phyloP scores from a whole-genome alignment of 805 yeast genomes.

The Teunomyces panamensis region DNA sequence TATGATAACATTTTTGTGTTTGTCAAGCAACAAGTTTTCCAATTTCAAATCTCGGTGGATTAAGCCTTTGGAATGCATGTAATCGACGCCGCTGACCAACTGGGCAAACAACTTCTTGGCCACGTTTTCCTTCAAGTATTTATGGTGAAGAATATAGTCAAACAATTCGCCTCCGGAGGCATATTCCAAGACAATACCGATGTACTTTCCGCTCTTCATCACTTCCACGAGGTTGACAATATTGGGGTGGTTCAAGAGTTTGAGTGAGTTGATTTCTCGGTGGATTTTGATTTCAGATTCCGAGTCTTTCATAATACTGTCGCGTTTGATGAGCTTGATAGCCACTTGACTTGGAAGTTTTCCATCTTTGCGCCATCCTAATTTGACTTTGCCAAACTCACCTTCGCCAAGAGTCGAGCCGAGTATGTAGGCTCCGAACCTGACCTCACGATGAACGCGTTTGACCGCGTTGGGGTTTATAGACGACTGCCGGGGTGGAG shows the following conservation, averaged over 20 bases:
- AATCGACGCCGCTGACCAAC: slow-evolving; percentile 88
- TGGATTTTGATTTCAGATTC: slow-evolving; percentile 86
- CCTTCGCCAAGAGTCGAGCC: slow-evolving; percentile 98
- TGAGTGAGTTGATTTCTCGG: slow-evolving; percentile 88
- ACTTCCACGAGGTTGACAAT: slow-evolving; percentile 91
- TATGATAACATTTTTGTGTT: slow-evolving; percentile 79
- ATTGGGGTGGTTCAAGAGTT: slow-evolving; percentile 86
- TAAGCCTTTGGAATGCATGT: slow-evolving; percentile 77
- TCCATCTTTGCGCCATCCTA: slow-evolving; percentile 92
- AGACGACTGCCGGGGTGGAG: slow-evolving; percentile 5
- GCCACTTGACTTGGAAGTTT: slow-evolving; percentile 83
- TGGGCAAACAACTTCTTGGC: slow-evolving; percentile 92
- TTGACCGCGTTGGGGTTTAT: slow-evolving; percentile 16
- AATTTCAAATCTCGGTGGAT: slow-evolving; percentile 77
- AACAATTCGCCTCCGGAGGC: slow-evolving; percentile 98
- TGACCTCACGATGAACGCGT: slow-evolving; percentile 57
- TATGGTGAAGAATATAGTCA: slow-evolving; percentile 83
- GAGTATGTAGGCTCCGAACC: slow-evolving; percentile 85
- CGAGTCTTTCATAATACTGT: slow-evolving; percentile 80
- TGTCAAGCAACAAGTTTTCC: slow-evolving; percentile 74
- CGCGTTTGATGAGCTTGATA: slow-evolving; percentile 85
- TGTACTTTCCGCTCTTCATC: slow-evolving; percentile 87
- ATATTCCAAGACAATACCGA: slow-evolving; percentile 93
- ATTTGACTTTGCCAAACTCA: slow-evolving; percentile 95
- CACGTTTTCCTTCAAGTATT: slow-evolving; percentile 78